Base-by-base conservation (phyloP, 176 grass and related monocot species). In the Hyparrhenia diplandra region DNA sequence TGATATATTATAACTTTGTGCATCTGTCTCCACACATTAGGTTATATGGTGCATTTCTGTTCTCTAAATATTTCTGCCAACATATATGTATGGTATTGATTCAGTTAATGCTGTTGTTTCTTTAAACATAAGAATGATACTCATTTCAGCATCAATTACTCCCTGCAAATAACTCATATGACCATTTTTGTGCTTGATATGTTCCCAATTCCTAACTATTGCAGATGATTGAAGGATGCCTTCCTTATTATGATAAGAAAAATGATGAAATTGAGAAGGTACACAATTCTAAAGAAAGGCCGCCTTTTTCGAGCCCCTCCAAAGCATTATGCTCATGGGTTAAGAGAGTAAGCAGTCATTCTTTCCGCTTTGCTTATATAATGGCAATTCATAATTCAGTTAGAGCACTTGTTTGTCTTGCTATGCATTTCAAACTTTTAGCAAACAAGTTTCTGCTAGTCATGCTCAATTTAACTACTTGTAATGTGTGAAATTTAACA, bases 211-310 rank as follows among this genome's bases (percentile, higher is more conserved):
- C n/a, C 83, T 41, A 72, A 82, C 29, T 77, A 54, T 80, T 87
- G 55, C 82, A 95, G 96, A 93, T 99, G 96, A 99, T 95, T 85
- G 96, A 99, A 95, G 93, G 96, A 28, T 80, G 85, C 80, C 90
- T 81, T 8, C 96, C 96, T 13, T 99, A 93, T 90, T 42, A 78
- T 47, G 32, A 83, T 39, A 99, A 93, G 84, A 82, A 89, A 82
- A 87, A 86, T 73, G 70, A 75, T 86, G 92, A 99, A 71, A 92
- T 95, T 78, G 76, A 86, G 68, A 93, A 88, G 90, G 88, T 77
- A n/a, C 84, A 93, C 64, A 88, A 78, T 78, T 82, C 78, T 75
- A 95, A 99, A 87, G 96, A 99, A 90, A 99, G 96, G 74, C 96
- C 96, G 0, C 85, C 88, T n/a, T 74, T 99, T 95, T 78, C 91